These are phyloP conservation scores for Trametes sp. DNA, from an alignment of 1,284 basidiomycete genomes.

Conservation along the genomic window DNA sequence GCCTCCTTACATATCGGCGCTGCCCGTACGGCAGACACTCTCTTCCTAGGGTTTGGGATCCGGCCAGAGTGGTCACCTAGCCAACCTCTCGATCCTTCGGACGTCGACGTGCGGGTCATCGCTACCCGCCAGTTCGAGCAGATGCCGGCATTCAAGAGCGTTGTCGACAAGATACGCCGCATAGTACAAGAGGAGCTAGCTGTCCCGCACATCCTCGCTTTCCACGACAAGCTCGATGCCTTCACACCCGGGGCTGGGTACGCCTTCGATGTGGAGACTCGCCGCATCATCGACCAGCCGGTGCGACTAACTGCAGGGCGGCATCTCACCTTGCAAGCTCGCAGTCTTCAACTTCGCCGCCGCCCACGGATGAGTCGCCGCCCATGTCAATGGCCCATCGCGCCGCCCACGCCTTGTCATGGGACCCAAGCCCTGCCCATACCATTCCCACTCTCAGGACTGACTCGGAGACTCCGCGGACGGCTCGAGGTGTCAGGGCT, in stretches of 20 bases:
- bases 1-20: conserved; percentile 13
- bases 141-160: not conserved
- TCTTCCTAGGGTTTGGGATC: conserved; percentile 4
- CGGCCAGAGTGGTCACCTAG: conserved; percentile 4
- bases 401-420: too few relatives aligned
- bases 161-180: not conserved
- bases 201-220: conserved; percentile 5
- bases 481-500: too few relatives aligned
- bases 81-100: not conserved
- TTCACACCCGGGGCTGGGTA: conserved; percentile 7
- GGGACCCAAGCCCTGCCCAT: too few relatives aligned
- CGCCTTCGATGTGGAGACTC: not conserved
- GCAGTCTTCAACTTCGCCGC: too few relatives aligned
- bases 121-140: conserved; percentile 6
- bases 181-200: conserved; percentile 6
- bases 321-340: too few relatives aligned
- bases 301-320: not conserved
- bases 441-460: too few relatives aligned
- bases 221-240: not conserved
- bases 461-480: too few relatives aligned
- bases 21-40: conserved; percentile 3
- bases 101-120: not conserved
- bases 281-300: conserved; percentile 3
- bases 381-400: too few relatives aligned
- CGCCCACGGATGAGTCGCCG: too few relatives aligned